Base-by-base conservation (phyloP, 2,329 filamentous ascomycete genomes). In the Ceratocystis destructans region DNA sequence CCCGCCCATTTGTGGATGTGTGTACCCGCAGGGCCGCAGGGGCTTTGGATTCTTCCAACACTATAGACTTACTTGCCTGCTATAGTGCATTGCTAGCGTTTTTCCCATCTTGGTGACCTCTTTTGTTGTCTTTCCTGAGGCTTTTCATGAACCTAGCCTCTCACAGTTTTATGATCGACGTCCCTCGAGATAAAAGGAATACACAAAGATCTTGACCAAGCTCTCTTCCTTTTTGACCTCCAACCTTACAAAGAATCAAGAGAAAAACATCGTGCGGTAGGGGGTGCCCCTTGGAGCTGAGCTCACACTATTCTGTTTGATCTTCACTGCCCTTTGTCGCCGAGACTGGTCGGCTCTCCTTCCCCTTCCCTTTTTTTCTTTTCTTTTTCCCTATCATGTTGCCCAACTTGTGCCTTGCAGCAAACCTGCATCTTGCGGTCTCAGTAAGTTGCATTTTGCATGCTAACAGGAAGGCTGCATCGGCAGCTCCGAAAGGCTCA, bases 401-500 rank as follows among this genome's bases (percentile, higher is more conserved):
- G 61, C 41, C 61, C 61, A 31, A 59, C 53, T 59, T 53, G 61
- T 50, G 61, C 44, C 61, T 50, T 63, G 41, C 22, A 28, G 41
- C 17, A 62, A 45, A 44, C 59, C 41, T 62, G 33, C 53, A 62
- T 62, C 5, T 59, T 59, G 28, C 53, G 53, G 53, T 5, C 28
- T 59, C 53, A 59, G 33, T 25, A 41, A 44, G 10, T 44, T 62
- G 59, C 33, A 44, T 62, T 45, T 33, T 50, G 28, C 28, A 33
- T 28, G n/a, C 22, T 63, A 63, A 41, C 45, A 50, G 44, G n/a
- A 62, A 31, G 37, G 44, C 20, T 63, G 61, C 61, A 63, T 63
- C 61, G 61, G 61, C 61, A 31, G 41, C 61, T 20, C 61, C 61
- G 61, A 63, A 41, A 63, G 44, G 25, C 31, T 22, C 44, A 48